These are phyloP conservation scores for Ascocoryne sarcoides DNA, from an alignment of 2,329 filamentous ascomycete species.

Conservation along the genomic window DNA sequence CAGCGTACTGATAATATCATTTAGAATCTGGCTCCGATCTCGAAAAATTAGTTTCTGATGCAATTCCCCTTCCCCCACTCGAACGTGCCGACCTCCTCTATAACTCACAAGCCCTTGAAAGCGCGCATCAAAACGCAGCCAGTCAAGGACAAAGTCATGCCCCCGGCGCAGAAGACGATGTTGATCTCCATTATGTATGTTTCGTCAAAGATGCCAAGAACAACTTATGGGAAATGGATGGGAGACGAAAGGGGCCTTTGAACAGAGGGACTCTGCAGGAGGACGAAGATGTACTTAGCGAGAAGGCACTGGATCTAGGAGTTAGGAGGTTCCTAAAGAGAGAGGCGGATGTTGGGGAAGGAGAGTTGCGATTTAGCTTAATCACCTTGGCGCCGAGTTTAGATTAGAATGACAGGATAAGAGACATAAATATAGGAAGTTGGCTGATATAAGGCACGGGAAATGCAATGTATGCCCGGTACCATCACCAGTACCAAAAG, in stretches of 20 bases:
- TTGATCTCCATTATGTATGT: constrained; percentile 92
- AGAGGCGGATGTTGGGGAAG: constrained; percentile 19
- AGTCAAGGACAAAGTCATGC: constrained; percentile 69
- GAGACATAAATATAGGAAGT: no score
- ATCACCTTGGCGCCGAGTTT: constrained; percentile 21
- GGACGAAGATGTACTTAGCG: constrained; percentile 65
- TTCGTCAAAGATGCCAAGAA: constrained; percentile 70
- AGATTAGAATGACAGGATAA: constrained; percentile 1
- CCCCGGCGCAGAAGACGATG: constrained; percentile 63
- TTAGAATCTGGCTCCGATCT: constrained; percentile 36
- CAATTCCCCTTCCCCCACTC: constrained; percentile 58
- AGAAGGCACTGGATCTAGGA: constrained; percentile 67
- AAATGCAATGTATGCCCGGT: no score
- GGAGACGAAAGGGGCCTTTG: constrained; percentile 54
- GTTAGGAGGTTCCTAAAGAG: constrained; percentile 31
- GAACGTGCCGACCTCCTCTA: constrained; percentile 71
- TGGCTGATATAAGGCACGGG: no score
- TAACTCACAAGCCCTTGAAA: constrained; percentile 65
- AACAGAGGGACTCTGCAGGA: constrained; percentile 34
- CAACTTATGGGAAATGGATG: constrained; percentile 64
- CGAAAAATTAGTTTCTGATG: constrained; percentile 55
- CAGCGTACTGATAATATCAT: constrained; percentile 34
- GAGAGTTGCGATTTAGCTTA: constrained; percentile 26
- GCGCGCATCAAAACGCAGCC: constrained; percentile 74
- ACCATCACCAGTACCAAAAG: no score